A percentile compares a stretch with the other conserved stretches of the same genome.
Evolutionary conservation across 352 stramenopile genomes (phyloP).

Genomic region (Phytophthora kernoviae): DNA sequence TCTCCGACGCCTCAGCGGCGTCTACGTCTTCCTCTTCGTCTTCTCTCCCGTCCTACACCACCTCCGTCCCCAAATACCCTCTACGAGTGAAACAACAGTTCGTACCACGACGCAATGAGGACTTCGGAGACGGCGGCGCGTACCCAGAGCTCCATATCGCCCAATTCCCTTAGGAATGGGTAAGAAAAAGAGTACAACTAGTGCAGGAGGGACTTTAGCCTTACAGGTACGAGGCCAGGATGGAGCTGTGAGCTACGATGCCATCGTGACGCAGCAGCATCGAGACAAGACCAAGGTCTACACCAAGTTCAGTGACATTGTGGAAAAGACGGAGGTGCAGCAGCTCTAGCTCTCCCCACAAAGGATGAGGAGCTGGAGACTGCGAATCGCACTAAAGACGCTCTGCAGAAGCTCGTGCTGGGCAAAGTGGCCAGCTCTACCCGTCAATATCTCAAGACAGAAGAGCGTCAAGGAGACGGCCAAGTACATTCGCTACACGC

Average conservation of each 20-base stretch:
- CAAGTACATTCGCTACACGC: conserved; percentile 87
- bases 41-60: background rate
- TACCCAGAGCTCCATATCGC: conserved; percentile 99
- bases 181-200: conserved; percentile 69
- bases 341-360: conserved; percentile 42
- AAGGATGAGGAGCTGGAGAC: conserved; percentile 78
- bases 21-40: conserved; percentile 4
- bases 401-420: conserved; percentile 90
- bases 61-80: conserved; percentile 57
- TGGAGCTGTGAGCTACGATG: conserved; percentile 93
- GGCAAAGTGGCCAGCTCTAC: conserved; percentile 91
- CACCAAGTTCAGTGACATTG: conserved; percentile 93
- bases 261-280: conserved; percentile 97
- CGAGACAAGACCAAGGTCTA: conserved; percentile 95
- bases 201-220: conserved; percentile 70
- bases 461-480: conserved; percentile 89
- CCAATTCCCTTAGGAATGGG: conserved; percentile 98
- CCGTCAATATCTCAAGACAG: conserved; percentile 82
- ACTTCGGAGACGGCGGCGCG: conserved; percentile 98
- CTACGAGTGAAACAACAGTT: conserved; percentile 61
- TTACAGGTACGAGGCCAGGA: conserved; percentile 93
- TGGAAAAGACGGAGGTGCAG: conserved; percentile 89
- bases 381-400: conserved; percentile 73
- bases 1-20: conserved; percentile 41
- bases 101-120: conserved; percentile 63